Evolutionary conservation across 192 early-diverging fungal species (phyloP).

Genomic region (Diversispora eburnea): DNA sequence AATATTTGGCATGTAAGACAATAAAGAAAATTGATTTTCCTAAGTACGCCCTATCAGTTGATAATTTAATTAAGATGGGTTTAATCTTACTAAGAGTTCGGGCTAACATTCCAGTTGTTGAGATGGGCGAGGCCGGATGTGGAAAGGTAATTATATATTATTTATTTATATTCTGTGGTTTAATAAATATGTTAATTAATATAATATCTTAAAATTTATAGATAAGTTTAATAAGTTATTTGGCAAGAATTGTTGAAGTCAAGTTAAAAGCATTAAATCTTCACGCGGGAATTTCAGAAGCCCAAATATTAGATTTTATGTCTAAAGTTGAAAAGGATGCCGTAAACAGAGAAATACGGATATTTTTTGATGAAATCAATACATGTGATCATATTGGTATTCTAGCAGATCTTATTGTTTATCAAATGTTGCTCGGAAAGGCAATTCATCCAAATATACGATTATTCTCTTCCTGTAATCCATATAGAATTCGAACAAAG

Average conservation of each 20-base stretch:
- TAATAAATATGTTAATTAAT: background rate
- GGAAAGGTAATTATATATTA: constrained; percentile 26
- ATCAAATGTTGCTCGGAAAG: background rate
- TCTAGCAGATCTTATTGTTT: constrained; percentile 7
- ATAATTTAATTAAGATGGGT: constrained; percentile 27
- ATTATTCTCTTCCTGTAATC: constrained; percentile 24
- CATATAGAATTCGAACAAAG: constrained; percentile 18
- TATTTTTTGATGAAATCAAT: constrained; percentile 31
- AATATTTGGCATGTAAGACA: constrained; percentile 15
- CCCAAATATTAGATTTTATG: constrained; percentile 3
- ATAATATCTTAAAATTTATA: background rate
- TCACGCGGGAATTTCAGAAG: constrained; percentile 21
- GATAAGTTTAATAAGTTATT: constrained; percentile 22
- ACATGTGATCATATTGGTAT: constrained; percentile 26
- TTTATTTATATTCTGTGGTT: background rate
- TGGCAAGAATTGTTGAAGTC: constrained; percentile 12
- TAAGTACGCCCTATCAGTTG: constrained; percentile 18
- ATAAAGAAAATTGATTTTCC: background rate
- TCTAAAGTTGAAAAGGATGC: background rate
- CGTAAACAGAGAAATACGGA: background rate
- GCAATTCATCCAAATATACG: constrained; percentile 21
- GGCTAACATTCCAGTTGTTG: constrained; percentile 26
- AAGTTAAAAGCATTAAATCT: constrained; percentile 1
- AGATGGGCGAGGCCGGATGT: constrained; percentile 22
- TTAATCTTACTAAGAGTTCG: constrained; percentile 22